Evolutionary conservation across 768 basidiomycete species (phyloP), one percentile per base, ranked within the genome.

Genomic region (Boletus huronensis): DNA sequence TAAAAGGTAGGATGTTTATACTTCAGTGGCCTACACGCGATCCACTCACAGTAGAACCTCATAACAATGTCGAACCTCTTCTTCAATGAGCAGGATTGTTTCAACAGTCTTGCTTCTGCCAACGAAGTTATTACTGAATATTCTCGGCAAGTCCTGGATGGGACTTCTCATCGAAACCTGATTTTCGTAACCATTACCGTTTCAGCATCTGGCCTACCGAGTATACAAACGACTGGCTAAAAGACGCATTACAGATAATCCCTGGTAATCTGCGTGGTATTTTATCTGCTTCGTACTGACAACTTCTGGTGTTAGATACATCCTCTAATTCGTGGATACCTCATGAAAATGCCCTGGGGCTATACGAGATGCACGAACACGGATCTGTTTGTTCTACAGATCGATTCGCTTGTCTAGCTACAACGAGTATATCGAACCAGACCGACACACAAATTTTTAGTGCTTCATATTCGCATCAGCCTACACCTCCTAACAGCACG

Each of bases 1-100:
- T 63, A 63, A 64, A 64, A 57, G 58, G 40, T 52, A 28, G 25
- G n/a, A 42, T 21, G 25, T 8, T 2, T 17, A 6, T 39, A 10
- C 8, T 41, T 16, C 17, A 25, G 5, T 25, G 19, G 1, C 7
- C 1, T 8, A 6, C 42, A 32, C 13, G 14, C 35, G 38, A 29
- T n/a, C n/a, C 8, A 14, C 34, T 25, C 29, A 29, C 43, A 36
- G 5, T 28, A 40, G 8, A 6, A 49, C 23, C 2, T 0, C 8
- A 19, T 14, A 31, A 36, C 51, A 39, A 55, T 60, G 58, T 43
- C 21, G 8, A 38, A 16, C 31, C 8, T 31, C 23, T 2, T 16
- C 36, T 50, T 42, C 38, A 2, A 47, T 17, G 48, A 48, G 6
- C 46, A 47, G 13, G 3, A 11, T 10, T 28, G 3, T 14, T 16